Evolutionary conservation across 495 filamentous ascomycete genomes (phyloP), one percentile per base, ranked within the genome.

Genomic region (Talaromyces trachyspermus): DNA sequence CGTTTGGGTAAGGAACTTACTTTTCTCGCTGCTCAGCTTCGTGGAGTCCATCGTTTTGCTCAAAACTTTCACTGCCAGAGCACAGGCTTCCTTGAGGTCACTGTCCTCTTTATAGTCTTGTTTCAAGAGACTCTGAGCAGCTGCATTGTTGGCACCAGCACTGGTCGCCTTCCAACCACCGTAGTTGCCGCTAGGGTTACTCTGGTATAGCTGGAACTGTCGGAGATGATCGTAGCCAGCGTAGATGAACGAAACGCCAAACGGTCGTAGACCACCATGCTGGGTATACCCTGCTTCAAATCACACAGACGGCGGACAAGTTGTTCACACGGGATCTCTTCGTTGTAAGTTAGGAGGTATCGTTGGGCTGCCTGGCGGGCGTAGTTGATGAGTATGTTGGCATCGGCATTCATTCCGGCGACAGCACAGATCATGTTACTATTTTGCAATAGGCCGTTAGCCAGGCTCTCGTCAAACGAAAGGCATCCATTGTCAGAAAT

Each of bases 391-490:
- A 98, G 85, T 69, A 98, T 98, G 75, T 98, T 98, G 55, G 92
- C 92, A 65, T 98, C 92, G 62, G 92, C 90, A 40, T 89, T 97
- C 92, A 97, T 96, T 71, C 92, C 92, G 54, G 92, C 92, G 46
- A 98, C 92, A 47, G 92, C 92, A 74, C 91, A 96, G 65, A 98
- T 97, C 94, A 97, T 97, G 75, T 98, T 98, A 74, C 92, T 98
- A 54, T 5, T 39, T 15, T 22, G 43, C 26, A 18, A 4, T 50
- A 68, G 51, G 66, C 49, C 17, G 37, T 10, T 29, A 12, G 15
- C 8, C 10, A 42, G 11, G 35, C 30, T 24, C 27, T 30, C 12
- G 15, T 44, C 25, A 38, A 2, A 40, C 14, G 6, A 17, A 11
- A 20, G 17, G 1, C 1, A 48, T 17, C 11, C 0, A 43, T 25